phyloP scores from a whole-genome alignment of 2,329 filamentous ascomycete species.

The Aphanocladium album region DNA sequence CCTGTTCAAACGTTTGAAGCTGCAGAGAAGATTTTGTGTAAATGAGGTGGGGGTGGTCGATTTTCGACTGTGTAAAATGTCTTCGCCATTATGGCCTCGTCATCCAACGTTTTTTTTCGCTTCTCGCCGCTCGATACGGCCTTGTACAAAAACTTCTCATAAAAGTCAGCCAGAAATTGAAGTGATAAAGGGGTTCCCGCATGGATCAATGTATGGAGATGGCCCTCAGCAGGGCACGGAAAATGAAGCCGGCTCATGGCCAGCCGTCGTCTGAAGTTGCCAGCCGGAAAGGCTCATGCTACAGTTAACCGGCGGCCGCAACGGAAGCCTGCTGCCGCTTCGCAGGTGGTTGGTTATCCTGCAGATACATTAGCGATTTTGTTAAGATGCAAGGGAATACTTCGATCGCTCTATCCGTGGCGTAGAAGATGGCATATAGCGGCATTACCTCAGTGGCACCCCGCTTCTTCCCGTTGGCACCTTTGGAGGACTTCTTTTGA shows the following conservation, averaged over 20 bases:
- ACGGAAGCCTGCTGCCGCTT: slow-evolving; percentile 39
- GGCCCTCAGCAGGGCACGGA: neutral
- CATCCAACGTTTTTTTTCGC: neutral
- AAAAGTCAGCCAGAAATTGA: slow-evolving; percentile 13
- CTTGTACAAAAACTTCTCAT: neutral
- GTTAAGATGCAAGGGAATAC: neutral
- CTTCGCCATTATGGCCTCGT: neutral
- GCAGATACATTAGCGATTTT: neutral
- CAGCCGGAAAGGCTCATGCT: neutral
- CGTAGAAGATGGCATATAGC: slow-evolving; percentile 18
- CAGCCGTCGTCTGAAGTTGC: neutral
- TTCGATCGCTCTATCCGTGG: slow-evolving; percentile 3
- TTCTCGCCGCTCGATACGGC: slow-evolving; percentile 6
- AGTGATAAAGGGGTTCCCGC: neutral
- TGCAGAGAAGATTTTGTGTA: neutral
- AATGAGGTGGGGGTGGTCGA: neutral
- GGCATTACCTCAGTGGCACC: slow-evolving; percentile 41
- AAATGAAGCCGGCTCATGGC: neutral
- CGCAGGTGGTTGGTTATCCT: slow-evolving; percentile 35
- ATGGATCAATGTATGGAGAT: neutral
- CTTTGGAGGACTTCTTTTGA: slow-evolving; percentile 49
- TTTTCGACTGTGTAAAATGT: neutral
- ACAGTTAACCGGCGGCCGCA: slow-evolving; percentile 32
- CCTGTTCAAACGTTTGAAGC: slow-evolving; percentile 1
- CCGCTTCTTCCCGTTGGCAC: slow-evolving; percentile 43